Evolutionary conservation across 1,284 basidiomycete genomes (phyloP).

Genomic region (Trichosporon coremiiforme): DNA sequence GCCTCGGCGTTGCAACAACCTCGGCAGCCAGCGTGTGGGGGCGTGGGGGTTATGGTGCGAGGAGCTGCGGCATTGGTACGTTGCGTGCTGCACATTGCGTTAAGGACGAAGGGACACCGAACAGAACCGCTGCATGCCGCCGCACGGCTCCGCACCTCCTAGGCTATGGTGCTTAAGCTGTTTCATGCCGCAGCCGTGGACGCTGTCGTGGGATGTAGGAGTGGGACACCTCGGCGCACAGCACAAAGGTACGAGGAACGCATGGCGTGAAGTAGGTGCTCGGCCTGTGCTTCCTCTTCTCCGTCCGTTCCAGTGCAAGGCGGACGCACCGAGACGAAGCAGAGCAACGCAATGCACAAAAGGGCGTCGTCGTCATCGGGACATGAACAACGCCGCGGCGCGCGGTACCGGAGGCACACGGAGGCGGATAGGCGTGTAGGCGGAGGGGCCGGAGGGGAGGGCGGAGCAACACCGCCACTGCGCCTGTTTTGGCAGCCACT

Average conservation of each 20-base stretch:
- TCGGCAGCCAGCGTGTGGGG: not conserved
- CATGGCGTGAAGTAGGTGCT: not conserved
- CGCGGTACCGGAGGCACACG: not conserved
- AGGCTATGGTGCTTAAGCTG: not conserved
- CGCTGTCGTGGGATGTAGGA: not conserved
- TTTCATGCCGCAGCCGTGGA: not conserved
- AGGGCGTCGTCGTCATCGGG: not conserved
- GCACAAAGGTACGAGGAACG: constrained; percentile 1
- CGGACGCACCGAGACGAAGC: not conserved
- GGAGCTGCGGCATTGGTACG: not conserved
- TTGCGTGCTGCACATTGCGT: not conserved
- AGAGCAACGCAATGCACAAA: too few relatives aligned
- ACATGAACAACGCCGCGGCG: not conserved
- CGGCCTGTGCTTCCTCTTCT: not conserved
- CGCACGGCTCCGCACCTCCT: not conserved
- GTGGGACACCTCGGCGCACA: not conserved
- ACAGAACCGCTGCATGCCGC: not conserved
- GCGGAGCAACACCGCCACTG: constrained; percentile 6
- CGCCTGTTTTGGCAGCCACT: not conserved
- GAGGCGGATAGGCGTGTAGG: too few relatives aligned
- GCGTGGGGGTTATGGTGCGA: too few relatives aligned
- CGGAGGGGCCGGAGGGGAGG: not conserved
- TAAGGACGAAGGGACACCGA: too few relatives aligned
- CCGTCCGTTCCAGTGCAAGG: not conserved
- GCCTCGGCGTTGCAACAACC: not conserved